Evolutionary conservation across 1,284 basidiomycete species (phyloP), one percentile per base, ranked within the genome.

Genomic region (Austropuccinia psidii): DNA sequence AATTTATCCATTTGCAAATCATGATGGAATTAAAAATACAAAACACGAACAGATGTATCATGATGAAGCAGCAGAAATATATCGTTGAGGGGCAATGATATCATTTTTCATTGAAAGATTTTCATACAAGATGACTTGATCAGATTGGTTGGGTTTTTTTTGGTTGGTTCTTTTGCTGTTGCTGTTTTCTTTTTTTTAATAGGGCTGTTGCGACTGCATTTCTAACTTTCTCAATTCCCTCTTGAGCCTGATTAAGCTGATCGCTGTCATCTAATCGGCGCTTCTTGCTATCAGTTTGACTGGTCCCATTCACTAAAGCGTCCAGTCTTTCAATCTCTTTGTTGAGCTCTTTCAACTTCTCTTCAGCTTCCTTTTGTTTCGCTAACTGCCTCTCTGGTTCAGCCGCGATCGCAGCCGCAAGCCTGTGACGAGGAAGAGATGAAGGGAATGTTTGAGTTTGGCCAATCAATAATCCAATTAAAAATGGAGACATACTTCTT

Each of bases 211-310:
- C 85, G 4, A 98, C 95, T 0, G 95, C 95, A 76, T 84, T 91
- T 83, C 91, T 90, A 29, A 98, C 95, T 77, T 86, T 89, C 76
- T 96, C 93, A 11, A 93, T 91, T 55, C 98, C 87, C 79, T 97
- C 93, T 79, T 87, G 84, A 79, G 89, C 94, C 83, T 97, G 89
- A 79, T 97, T 93, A 43, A 98, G 80, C 79, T 90, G 98, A 81
- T 95, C 88, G 13, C 87, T 88, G 79, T 98, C 95, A 62, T 98
- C 93, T 70, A 98, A 87, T 49, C 91, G 87, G 77, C 91, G 88
- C 81, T 95, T 96, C 83, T 86, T 88, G 35, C 89, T 88, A 0
- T 87, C 85, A 41, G 81, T 52, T 54, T 69, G 67, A 41, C 43
- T 49, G 11, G 8, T 74, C 65, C 54, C 54, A 49, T 64, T 60